phyloP scores from a whole-genome alignment of 345 rosid species.

The Acer saccharum region DNA sequence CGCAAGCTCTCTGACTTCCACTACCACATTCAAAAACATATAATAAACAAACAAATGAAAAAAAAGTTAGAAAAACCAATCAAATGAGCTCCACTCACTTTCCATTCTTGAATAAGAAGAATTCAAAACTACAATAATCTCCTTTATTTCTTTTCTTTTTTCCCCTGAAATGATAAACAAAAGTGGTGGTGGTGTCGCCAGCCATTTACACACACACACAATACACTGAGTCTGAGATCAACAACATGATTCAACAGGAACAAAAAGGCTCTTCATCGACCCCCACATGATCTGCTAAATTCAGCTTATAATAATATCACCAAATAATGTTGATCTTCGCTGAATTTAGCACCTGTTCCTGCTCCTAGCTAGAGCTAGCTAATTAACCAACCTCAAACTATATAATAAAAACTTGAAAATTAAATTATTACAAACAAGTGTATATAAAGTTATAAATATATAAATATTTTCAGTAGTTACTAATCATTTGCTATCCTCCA shows the following conservation, averaged over 20 bases:
- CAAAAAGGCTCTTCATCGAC: no score
- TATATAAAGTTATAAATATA: background rate
- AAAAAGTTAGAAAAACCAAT: conserved; percentile 18
- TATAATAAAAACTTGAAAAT: conserved; percentile 2
- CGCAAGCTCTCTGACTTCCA: conserved; percentile 42
- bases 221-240: background rate
- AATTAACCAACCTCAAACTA: background rate
- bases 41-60: conserved; percentile 25
- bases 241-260: conserved; percentile 17
- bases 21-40: conserved; percentile 26
- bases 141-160: conserved; percentile 4
- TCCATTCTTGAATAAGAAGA: conserved; percentile 22
- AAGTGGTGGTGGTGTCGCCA: conserved; percentile 8
- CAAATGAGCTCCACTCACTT: conserved; percentile 42
- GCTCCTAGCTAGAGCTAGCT: conserved; percentile 26
- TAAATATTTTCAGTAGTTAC: conserved; percentile 1
- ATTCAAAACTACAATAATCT: conserved; percentile 23
- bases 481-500: conserved; percentile 47
- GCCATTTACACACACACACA: background rate
- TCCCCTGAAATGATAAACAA: background rate
- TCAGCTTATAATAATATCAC: conserved; percentile 14
- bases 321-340: conserved; percentile 15
- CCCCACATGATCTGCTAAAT: background rate
- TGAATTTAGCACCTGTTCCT: conserved; percentile 66
- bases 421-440: conserved; percentile 8